Evolutionary conservation across 805 yeast species (phyloP).

Genomic region (Kregervanrija pseudodelftensis): DNA sequence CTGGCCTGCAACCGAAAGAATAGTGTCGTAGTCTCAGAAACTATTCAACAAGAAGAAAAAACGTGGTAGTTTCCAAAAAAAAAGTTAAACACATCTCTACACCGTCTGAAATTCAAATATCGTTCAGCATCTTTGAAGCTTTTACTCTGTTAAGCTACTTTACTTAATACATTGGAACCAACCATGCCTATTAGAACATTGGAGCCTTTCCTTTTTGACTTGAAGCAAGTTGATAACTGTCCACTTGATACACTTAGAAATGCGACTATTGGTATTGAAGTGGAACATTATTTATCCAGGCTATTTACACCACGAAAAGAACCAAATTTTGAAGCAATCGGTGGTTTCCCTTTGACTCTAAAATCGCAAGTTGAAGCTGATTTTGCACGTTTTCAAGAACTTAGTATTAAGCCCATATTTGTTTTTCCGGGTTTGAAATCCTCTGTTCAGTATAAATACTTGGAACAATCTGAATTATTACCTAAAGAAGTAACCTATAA

Average conservation of each 20-base stretch:
- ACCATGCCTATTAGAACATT: conserved; percentile 42
- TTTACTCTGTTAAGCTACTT: too few relatives aligned
- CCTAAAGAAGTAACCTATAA: conserved; percentile 37
- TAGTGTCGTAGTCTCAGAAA: too few relatives aligned
- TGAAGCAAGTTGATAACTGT: conserved; percentile 47
- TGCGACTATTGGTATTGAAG: conserved; percentile 77
- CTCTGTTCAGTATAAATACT: conserved; percentile 22
- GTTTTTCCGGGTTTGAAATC: conserved; percentile 65
- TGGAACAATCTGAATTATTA: conserved; percentile 20
- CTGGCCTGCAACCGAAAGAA: too few relatives aligned
- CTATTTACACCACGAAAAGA: conserved; percentile 58
- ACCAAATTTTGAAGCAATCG: conserved; percentile 65
- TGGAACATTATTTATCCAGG: conserved; percentile 65
- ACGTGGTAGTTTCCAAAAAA: too few relatives aligned
- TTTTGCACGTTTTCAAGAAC: conserved; percentile 49
- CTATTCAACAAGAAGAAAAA: too few relatives aligned
- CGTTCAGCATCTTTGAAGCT: too few relatives aligned
- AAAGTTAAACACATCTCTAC: too few relatives aligned
- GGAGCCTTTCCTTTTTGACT: conserved; percentile 63
- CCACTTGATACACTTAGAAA: conserved; percentile 60
- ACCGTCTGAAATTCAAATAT: too few relatives aligned
- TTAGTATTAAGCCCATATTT: conserved; percentile 69
- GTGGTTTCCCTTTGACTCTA: conserved; percentile 70
- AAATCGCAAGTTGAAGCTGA: conserved; percentile 52
- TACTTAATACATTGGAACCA: neutral